Percentiles rank a stretch among this genome's conserved stretches.
Evolutionary conservation across 108 stramenopile genomes (phyloP).

Genomic region (Fragilariopsis cylindrus): DNA sequence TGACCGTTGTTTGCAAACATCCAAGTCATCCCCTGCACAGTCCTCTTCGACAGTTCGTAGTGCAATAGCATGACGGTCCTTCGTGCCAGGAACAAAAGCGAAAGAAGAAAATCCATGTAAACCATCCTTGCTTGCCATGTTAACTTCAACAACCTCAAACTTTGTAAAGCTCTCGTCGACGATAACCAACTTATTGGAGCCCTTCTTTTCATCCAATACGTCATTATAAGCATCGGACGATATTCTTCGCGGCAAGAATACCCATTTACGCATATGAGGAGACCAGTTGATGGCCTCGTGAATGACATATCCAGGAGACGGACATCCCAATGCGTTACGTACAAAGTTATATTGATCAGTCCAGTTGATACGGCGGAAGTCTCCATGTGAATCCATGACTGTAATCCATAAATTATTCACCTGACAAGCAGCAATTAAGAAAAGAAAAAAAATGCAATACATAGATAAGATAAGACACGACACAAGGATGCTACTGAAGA

Average conservation of each 20-base stretch:
- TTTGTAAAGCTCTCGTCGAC: constrained; percentile 78
- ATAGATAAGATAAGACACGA: neutral
- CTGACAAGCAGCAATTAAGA: neutral
- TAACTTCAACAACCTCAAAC: constrained; percentile 71
- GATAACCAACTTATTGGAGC: constrained; percentile 85
- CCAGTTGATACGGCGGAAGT: constrained; percentile 82
- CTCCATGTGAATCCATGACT: constrained; percentile 70
- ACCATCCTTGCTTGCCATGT: constrained; percentile 52
- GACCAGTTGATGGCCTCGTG: constrained; percentile 93
- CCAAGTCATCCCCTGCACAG: constrained; percentile 68
- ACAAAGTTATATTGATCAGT: constrained; percentile 78
- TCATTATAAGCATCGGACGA: constrained; percentile 88
- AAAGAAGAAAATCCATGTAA: constrained; percentile 93
- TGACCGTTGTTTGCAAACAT: constrained; percentile 84
- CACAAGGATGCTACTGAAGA: neutral
- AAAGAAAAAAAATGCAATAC: neutral
- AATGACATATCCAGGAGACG: constrained; percentile 86
- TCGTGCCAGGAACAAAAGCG: constrained; percentile 92
- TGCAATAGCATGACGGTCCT: constrained; percentile 82
- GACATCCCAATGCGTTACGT: constrained; percentile 70
- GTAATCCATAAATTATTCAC: constrained; percentile 92
- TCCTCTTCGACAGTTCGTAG: constrained; percentile 91
- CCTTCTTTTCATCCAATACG: constrained; percentile 80
- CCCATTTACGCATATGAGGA: constrained; percentile 83
- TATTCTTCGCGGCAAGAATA: constrained; percentile 92